Conservation (phyloP, 176 grass and related monocot species). For the Metroxylon sagu region DNA sequence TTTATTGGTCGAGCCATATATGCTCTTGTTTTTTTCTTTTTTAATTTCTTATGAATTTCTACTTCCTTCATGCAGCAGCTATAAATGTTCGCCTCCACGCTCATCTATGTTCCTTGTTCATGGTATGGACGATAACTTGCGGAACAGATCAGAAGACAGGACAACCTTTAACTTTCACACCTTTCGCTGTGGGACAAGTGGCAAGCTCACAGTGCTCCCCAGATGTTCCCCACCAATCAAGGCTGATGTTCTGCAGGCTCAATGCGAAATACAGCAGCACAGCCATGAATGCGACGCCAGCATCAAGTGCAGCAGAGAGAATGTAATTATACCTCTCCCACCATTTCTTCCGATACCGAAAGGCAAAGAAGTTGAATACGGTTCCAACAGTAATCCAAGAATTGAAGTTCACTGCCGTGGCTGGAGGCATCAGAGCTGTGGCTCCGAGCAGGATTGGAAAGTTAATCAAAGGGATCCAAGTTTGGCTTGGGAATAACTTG, state of each 20-base stretch:
- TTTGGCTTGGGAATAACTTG: constrained; percentile 42
- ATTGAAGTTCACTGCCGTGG: constrained; percentile 70
- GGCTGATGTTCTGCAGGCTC: constrained; percentile 25
- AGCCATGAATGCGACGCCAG: constrained; percentile 79
- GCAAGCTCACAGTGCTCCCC: constrained; percentile 74
- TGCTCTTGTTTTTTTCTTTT: too few species aligned
- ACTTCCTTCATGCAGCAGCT: too few species aligned
- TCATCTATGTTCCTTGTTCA: too few species aligned
- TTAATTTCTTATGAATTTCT: too few species aligned
- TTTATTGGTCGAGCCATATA: too few species aligned
- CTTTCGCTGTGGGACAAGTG: constrained; percentile 63
- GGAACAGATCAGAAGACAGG: constrained; percentile 36
- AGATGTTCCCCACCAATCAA: constrained; percentile 56
- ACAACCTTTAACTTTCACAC: constrained; percentile 42
- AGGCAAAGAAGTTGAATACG: constrained; percentile 84
- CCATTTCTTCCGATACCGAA: constrained; percentile 75
- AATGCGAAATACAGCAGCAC: constrained; percentile 70
- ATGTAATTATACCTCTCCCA: constrained; percentile 95
- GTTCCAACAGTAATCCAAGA: constrained; percentile 54
- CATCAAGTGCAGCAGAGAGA: constrained; percentile 71
- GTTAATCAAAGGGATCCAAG: constrained; percentile 81
- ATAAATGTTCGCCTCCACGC: too few species aligned
- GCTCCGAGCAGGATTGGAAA: constrained; percentile 75
- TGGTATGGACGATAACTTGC: too few species aligned
- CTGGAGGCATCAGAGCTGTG: constrained; percentile 69